Percentiles rank a stretch among this genome's conserved stretches.
phyloP scores from a whole-genome alignment of 2,329 filamentous ascomycete species.

The Cladophialophora psammophila region DNA sequence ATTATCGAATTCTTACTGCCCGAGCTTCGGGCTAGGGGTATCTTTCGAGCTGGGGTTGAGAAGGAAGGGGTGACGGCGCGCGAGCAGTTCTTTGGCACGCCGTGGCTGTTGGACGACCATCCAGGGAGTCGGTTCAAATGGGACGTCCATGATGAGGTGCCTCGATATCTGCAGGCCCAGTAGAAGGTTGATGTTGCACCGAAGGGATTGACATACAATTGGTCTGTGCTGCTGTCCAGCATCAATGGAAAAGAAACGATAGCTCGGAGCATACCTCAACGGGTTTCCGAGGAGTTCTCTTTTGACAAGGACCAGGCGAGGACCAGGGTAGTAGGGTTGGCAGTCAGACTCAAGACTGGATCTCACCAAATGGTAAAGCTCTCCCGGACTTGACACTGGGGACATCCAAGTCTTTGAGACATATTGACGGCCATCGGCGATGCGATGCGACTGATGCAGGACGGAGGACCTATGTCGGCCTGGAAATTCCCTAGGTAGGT shows the following conservation, averaged over 20 bases:
- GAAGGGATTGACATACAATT: not conserved
- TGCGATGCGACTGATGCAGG: not conserved
- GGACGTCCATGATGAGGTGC: constrained; percentile 19
- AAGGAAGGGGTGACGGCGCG: constrained; percentile 28
- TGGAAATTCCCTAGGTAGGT: too few relatives aligned
- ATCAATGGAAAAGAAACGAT: not conserved
- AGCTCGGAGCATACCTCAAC: not conserved
- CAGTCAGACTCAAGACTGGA: not conserved
- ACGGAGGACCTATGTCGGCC: not conserved
- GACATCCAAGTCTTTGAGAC: not conserved
- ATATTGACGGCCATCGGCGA: not conserved
- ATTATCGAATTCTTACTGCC: constrained; percentile 59
- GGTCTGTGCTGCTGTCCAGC: not conserved
- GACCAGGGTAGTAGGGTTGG: not conserved
- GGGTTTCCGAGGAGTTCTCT: not conserved
- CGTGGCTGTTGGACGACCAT: constrained; percentile 32
- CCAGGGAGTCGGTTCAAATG: constrained; percentile 33
- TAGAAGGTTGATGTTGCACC: not conserved
- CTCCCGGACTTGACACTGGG: not conserved
- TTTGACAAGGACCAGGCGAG: not conserved
- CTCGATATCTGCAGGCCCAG: constrained; percentile 10
- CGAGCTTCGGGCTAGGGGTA: constrained; percentile 53
- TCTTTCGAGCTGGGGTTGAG: constrained; percentile 45
- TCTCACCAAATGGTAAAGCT: not conserved
- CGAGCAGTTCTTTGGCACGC: constrained; percentile 39